Evolutionary conservation across 352 stramenopile genomes (phyloP), one percentile per base, ranked within the genome.

Genomic region (Globisporangium emineosum): DNA sequence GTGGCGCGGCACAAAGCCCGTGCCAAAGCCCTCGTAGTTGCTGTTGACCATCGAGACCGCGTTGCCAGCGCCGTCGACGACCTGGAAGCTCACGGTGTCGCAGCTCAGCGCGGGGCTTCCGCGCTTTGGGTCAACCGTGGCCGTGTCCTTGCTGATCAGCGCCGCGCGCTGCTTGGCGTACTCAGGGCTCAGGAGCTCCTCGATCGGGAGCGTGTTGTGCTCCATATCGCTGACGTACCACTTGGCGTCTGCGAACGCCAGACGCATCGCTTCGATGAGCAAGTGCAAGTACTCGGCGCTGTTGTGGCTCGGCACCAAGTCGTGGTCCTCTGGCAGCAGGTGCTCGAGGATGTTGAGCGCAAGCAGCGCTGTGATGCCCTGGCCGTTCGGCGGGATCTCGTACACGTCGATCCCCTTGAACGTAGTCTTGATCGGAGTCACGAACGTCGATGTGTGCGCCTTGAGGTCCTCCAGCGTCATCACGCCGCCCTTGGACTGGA

Each of bases 31-130:
- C 75, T 96, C 91, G 73, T 98, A 99, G 79, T 99, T 99, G 68
- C 88, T 98, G 78, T 99, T 99, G 21, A 99, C 96, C 83, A 99
- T 98, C 25, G 94, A 98, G 35, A 98, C 93, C 5, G 97, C 97
- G 72, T 99, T 99, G 25, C 97, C 97, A 6, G 81, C 66, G 8
- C 73, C 72, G 66, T 99, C 97, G 9, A 99, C 86, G n/a, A 98
- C 96, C 73, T 98, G 91, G 74, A 98, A 98, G 69, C 86, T 98
- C 37, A 98, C 93, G 0, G 96, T 99, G 68, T 97, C 93, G 62
- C 86, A 91, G 47, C 72, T 89, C 19, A 90, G 70, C 61, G 75
- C 78, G 0, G 83, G 83, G 17, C 73, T 88, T 25, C 86, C 86
- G 37, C 75, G 79, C 61, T 79, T 67, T 12, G 77, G 68, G 66